phyloP scores from a whole-genome alignment of 805 yeast genomes.

The Deakozyma indianensis region DNA sequence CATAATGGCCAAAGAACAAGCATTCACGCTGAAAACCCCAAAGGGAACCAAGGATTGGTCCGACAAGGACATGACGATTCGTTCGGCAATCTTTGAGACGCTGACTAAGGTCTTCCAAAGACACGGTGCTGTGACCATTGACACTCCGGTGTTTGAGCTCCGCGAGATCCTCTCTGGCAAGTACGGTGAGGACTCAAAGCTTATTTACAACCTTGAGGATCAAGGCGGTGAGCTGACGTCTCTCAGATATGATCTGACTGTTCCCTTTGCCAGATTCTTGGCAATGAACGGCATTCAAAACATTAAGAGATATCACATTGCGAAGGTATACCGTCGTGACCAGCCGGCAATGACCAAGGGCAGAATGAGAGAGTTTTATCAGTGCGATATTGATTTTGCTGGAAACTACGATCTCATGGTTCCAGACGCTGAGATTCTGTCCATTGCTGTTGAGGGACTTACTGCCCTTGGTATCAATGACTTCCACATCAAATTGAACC shows the following conservation, averaged over 20 bases:
- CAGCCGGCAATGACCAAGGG: slow-evolving; percentile 99
- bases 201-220: slow-evolving; percentile 90
- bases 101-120: slow-evolving; percentile 68
- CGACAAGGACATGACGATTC: slow-evolving; percentile 90
- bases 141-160: slow-evolving; percentile 95
- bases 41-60: slow-evolving; percentile 98
- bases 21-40: slow-evolving; percentile 77
- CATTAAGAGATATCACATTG: slow-evolving; percentile 92
- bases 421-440: slow-evolving; percentile 85
- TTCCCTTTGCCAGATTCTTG: slow-evolving; percentile 93
- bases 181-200: slow-evolving; percentile 96
- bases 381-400: slow-evolving; percentile 96
- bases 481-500: slow-evolving; percentile 85
- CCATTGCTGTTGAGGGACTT: slow-evolving; percentile 73
- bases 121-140: slow-evolving; percentile 97
- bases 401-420: slow-evolving; percentile 90
- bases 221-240: slow-evolving; percentile 98
- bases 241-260: slow-evolving; percentile 90
- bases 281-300: slow-evolving; percentile 87
- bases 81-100: slow-evolving; percentile 72
- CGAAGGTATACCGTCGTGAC: slow-evolving; percentile 97
- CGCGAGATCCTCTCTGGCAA: slow-evolving; percentile 93
- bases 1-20: neutral
- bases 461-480: slow-evolving; percentile 71
- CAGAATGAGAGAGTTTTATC: slow-evolving; percentile 98